These are phyloP conservation scores for Chaetomium fimeti DNA, from an alignment of 495 filamentous ascomycete genomes.

Conservation along the genomic window DNA sequence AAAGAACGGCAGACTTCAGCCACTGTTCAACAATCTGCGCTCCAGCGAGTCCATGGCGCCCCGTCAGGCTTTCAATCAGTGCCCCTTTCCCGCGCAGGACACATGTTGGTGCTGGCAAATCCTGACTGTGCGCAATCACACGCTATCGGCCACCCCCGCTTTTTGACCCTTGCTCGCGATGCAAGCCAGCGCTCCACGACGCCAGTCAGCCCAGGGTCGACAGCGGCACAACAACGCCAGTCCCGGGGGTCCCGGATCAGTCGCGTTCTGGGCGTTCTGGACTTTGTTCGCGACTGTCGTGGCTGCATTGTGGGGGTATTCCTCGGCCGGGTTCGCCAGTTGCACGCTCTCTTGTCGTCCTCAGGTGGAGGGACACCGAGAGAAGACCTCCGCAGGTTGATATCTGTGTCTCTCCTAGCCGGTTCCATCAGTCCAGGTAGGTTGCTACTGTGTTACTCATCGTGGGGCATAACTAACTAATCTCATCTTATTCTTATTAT, in stretches of 20 bases:
- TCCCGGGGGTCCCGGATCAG: slow-evolving; percentile 15
- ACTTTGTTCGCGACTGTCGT: slow-evolving; percentile 4
- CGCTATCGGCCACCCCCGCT: slow-evolving; percentile 39
- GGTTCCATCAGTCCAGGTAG: neutral
- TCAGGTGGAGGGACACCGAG: no score
- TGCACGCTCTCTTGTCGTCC: no score
- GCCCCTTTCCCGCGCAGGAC: slow-evolving; percentile 9
- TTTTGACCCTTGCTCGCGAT: slow-evolving; percentile 30
- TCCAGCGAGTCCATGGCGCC: neutral
- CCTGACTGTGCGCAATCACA: slow-evolving; percentile 39
- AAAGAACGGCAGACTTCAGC: no score
- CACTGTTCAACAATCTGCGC: neutral
- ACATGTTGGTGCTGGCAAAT: slow-evolving; percentile 33
- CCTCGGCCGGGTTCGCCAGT: neutral
- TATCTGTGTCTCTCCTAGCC: neutral
- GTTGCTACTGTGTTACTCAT: no score
- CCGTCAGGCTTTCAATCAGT: slow-evolving; percentile 2
- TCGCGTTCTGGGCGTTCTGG: slow-evolving; percentile 14
- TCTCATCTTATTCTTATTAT: slow-evolving; percentile 28
- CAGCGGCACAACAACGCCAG: slow-evolving; percentile 27
- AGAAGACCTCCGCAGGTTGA: no score
- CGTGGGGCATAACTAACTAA: slow-evolving; percentile 1
- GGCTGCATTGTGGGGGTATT: neutral
- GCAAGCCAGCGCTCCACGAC: slow-evolving; percentile 25
- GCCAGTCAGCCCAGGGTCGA: slow-evolving; percentile 29